phyloP scores from a whole-genome alignment of 805 yeast genomes.

The Lachancea meyersii region DNA sequence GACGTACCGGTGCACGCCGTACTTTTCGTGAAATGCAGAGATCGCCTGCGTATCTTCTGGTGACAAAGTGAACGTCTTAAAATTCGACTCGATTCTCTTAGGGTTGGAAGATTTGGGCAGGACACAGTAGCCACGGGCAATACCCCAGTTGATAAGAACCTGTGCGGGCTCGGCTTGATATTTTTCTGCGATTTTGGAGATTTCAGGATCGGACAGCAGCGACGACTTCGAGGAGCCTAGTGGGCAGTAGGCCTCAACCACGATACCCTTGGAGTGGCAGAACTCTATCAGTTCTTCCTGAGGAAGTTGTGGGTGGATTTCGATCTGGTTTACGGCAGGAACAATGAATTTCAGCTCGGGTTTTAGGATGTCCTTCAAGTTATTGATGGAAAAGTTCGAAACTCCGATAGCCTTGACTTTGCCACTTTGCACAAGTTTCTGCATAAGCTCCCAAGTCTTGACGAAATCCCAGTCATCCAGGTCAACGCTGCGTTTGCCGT shows the following conservation, averaged over 20 bases:
- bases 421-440: slow-evolving; percentile 46
- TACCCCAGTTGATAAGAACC: slow-evolving; percentile 53
- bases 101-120: slow-evolving; percentile 46
- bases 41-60: slow-evolving; percentile 34
- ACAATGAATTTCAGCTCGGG: slow-evolving; percentile 43
- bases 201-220: slow-evolving; percentile 39
- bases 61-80: slow-evolving; percentile 28
- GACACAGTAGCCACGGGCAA: slow-evolving; percentile 49
- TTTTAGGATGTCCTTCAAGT: slow-evolving; percentile 45
- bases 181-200: slow-evolving; percentile 41
- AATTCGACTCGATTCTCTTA: slow-evolving; percentile 37
- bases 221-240: slow-evolving; percentile 59
- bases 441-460: slow-evolving; percentile 60
- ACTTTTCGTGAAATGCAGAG: slow-evolving; percentile 20
- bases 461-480: slow-evolving; percentile 37
- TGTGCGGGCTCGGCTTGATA: slow-evolving; percentile 40
- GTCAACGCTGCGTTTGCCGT: slow-evolving; percentile 36
- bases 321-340: slow-evolving; percentile 73
- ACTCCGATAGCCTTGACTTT: slow-evolving; percentile 67
- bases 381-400: slow-evolving; percentile 58
- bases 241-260: slow-evolving; percentile 73
- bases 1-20: slow-evolving; percentile 31
- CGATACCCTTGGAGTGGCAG: slow-evolving; percentile 47
- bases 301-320: slow-evolving; percentile 66
- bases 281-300: slow-evolving; percentile 53